Conservation (phyloP, 148 eudicot species). For the Rhododendron griersonianum region DNA sequence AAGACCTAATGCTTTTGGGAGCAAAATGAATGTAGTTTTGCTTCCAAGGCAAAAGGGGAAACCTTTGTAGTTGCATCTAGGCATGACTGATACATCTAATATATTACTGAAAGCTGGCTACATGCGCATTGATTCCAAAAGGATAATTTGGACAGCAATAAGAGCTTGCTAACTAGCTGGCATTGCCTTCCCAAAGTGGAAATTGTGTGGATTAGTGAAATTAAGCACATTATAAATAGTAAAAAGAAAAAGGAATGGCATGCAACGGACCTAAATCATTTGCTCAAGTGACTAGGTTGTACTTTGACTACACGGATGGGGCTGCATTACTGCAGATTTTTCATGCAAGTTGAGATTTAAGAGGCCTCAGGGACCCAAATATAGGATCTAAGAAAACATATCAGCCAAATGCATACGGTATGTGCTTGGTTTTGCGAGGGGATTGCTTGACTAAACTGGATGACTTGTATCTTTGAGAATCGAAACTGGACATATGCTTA, state of each 20-base stretch:
- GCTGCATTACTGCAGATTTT: background rate
- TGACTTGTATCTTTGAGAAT: background rate
- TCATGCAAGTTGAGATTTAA: background rate
- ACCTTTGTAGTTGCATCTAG: background rate
- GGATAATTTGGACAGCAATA: background rate
- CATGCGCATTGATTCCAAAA: background rate
- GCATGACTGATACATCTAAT: background rate
- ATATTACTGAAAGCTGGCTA: background rate
- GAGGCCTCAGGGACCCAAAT: conserved; percentile 1
- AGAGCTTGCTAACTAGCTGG: background rate
- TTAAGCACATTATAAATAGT: background rate
- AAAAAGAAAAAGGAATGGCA: background rate
- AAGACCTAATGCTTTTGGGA: background rate
- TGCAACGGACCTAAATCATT: background rate
- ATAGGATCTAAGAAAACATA: background rate
- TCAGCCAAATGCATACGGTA: background rate
- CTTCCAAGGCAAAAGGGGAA: background rate
- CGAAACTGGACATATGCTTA: background rate
- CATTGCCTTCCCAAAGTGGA: background rate
- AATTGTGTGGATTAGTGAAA: background rate
- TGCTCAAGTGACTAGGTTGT: background rate
- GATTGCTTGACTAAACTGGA: background rate
- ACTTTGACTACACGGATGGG: background rate
- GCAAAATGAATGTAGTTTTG: background rate
- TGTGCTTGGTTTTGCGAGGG: background rate